Evolutionary conservation across 345 rosid genomes (phyloP), one percentile per base, ranked within the genome.

Genomic region (Sisymbrium irio): DNA sequence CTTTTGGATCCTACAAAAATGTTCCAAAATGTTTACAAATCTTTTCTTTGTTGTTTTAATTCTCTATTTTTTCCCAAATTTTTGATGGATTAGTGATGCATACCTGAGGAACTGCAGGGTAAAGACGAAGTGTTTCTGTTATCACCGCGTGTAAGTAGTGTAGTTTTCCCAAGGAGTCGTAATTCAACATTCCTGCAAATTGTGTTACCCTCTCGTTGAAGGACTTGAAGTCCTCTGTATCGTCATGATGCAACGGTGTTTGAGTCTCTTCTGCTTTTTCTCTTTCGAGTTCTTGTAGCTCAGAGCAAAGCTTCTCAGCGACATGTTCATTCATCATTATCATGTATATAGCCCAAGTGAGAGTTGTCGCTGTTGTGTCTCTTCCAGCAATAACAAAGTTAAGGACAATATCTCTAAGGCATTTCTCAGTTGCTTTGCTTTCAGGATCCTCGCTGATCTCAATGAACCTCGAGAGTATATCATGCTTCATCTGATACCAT

Each of bases 71-170:
- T 42, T 39, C 22, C n/a, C 9, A 36, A 15, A 0, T 0, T 25
- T 36, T 33, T 33, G 3, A 45, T 64, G 49, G 70, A 51, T 25
- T 65, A 36, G 53, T 19, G 1, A 25, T 55, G 17, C 57, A 44
- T 83, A 83, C 98, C 97, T 88, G 98, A 69, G 98, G 98, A 57
- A 91, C 97, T 14, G 98, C 97, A 0, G 97, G 97, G 67, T 91
- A 91, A 58, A 94, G 80, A 35, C 96, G 95, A 50, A 94, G 91
- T 22, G 95, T 91, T 75, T 91, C 96, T 0, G 98, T 89, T 67
- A 91, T 58, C 65, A 89, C 96, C 2, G 98, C 96, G 45, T 94
- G 98, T 80, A 91, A 74, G 71, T 91, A 94, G 54, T 85, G 82
- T 59, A 91, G 75, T 78, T 75, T 91, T 4, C 93, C 90, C 7